Percentiles rank a stretch among this genome's conserved stretches.
phyloP scores from a whole-genome alignment of 805 yeast species.

The Candida insectalens region DNA sequence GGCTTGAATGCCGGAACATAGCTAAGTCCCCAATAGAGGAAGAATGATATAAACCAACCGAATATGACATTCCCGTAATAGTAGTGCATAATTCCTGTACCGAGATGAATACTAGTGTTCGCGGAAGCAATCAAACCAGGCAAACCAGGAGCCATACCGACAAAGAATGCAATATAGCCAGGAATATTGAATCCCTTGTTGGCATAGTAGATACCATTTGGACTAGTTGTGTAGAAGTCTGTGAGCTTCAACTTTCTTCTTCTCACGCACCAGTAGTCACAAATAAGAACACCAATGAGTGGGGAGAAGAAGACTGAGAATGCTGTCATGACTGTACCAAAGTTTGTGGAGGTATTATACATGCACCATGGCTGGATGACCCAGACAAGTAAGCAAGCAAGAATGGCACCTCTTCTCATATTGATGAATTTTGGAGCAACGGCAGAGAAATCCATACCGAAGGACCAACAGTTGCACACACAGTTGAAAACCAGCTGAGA shows the following conservation, averaged over 20 bases:
- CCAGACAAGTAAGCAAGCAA: conserved; percentile 27
- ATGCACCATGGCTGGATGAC: conserved; percentile 33
- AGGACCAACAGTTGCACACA: conserved; percentile 31
- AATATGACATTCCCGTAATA: conserved; percentile 35
- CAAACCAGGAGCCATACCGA: conserved; percentile 37
- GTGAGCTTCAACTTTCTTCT: conserved; percentile 28
- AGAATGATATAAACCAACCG: conserved; percentile 30
- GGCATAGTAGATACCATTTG: conserved; percentile 27
- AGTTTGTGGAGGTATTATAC: conserved; percentile 25
- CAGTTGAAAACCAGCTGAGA: conserved; percentile 32
- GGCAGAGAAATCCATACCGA: conserved; percentile 45
- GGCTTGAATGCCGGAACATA: conserved; percentile 27
- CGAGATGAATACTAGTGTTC: conserved; percentile 17
- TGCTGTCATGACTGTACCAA: conserved; percentile 20
- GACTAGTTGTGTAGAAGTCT: conserved; percentile 27
- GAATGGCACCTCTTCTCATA: conserved; percentile 36
- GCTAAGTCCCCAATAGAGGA: conserved; percentile 26
- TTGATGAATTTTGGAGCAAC: conserved; percentile 33
- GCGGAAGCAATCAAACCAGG: conserved; percentile 35
- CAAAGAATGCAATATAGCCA: conserved; percentile 36
- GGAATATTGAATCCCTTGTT: conserved; percentile 63
- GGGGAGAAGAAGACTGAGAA: conserved; percentile 32
- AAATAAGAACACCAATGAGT: conserved; percentile 25
- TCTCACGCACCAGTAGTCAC: conserved; percentile 32
- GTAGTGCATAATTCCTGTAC: conserved; percentile 30